Evolutionary conservation across 768 basidiomycete genomes (phyloP), one percentile per base, ranked within the genome.

Genomic region (Amanita brunnescens): DNA sequence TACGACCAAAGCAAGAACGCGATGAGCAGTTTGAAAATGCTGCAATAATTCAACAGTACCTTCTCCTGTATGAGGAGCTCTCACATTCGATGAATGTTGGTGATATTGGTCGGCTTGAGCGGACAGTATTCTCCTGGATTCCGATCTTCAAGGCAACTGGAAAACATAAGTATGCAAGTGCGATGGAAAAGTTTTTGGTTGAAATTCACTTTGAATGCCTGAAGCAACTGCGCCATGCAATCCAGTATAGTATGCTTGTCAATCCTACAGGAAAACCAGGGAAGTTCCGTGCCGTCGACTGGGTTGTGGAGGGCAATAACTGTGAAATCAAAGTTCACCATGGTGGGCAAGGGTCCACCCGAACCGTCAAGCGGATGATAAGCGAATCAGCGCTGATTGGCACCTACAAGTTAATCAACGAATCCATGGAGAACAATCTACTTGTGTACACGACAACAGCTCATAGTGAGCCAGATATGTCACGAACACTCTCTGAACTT

Each of bases 21-120:
- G 70, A 71, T 45, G 12, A 61, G 24, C 57, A 63, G 7, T 53
- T 51, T 6, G 65, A 69, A 51, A 72, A 74, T 42, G 50, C 49
- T 1, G 30, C 64, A 23, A 49, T 68, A 0, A 30, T 55, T 6
- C 61, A 71, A 16, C 56, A 65, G 18, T 67, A 67, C 37, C 54
- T 65, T 1, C 43, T 70, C 4, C 58, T 73, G 0, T 74, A 74
- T 43, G 64, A 70, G 23, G 70, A 72, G 23, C 29, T 71, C 3
- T 55, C 58, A 0, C 55, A 65, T 40, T 54, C 59, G 2, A 66
- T 69, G 62, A 70, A 67, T 18, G 3, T 5, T 0, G 61, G 67
- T 1, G 66, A 70, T 34, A 66, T 70, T 32, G 62, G 65, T 0
- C 50, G 55, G 0, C 54, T 69, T 1, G 62, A 70, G 39, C 57